Evolutionary conservation across 2,329 filamentous ascomycete species (phyloP), one percentile per base, ranked within the genome.

Genomic region (Trichothecium sympodiale): DNA sequence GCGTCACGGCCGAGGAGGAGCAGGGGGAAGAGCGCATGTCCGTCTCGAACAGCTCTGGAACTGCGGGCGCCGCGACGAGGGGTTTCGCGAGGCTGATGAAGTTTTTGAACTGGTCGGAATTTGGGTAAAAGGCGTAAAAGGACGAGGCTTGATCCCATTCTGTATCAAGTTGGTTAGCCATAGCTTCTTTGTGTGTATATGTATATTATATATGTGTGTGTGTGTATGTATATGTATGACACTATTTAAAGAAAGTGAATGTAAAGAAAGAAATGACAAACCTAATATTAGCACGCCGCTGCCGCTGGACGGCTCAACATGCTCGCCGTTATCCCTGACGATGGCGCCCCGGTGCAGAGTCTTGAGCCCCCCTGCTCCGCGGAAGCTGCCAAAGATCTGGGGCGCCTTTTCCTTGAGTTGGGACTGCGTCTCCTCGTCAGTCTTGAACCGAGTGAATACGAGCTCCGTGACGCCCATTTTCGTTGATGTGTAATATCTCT

Each of bases 271-370:
- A 25, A 10, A 25, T 6, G 6, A 25, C 20, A 25, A 25, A 25
- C 20, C 20, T 25, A 25, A 10, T 6, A 25, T 10, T 25, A 25
- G 20, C 6, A 25, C 20, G 10, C 10, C 10, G 6, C 20, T 6
- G 20, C 20, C 20, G 20, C 20, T 25, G 20, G 20, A 25, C 20
- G 20, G 20, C 20, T 25, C 20, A 25, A 25, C 20, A 10, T 6
- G 20, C 20, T 25, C 20, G 30, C 41, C 17, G 31, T 41, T 40
- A 54, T 47, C 31, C 46, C 8, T 17, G 9, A 31, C 29, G 14
- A 31, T 4, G 3, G 12, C 17, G 15, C 29, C 29, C 7, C 29
- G 29, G 9, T 10, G 9, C 14, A 31, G 12, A 8, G 29, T 16
- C 14, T 15, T 16, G 9, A 31, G 10, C 15, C 29, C 29, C 9